Percentiles rank a stretch among this genome's conserved stretches.
These are phyloP conservation scores for Sanghuangporus baumii DNA, from an alignment of 1,284 basidiomycete species.

Conservation along the genomic window DNA sequence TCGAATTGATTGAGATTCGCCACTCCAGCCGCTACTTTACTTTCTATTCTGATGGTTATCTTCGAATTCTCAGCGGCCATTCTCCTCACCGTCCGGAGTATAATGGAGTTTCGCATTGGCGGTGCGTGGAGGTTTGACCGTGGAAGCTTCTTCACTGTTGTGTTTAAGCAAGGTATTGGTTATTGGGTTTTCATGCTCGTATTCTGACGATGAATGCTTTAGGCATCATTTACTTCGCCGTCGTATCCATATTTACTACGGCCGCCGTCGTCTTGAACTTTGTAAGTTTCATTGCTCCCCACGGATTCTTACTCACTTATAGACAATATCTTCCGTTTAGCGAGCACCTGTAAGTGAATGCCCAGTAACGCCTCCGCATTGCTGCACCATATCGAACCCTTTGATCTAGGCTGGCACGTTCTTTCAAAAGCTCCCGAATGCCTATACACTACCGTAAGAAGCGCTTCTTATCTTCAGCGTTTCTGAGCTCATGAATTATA, in stretches of 20 bases:
- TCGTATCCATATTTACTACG: background rate
- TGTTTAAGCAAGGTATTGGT: constrained; percentile 29
- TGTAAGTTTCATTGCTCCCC: background rate
- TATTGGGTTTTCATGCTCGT: background rate
- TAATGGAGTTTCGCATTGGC: constrained; percentile 23
- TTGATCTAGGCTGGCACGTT: background rate
- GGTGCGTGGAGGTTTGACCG: constrained; percentile 21
- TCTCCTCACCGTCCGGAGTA: constrained; percentile 26
- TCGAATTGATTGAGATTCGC: background rate
- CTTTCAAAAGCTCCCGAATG: constrained; percentile 2
- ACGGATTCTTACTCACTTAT: background rate
- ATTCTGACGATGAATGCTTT: background rate
- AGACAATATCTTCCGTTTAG: background rate
- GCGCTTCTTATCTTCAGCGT: background rate
- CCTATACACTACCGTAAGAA: background rate
- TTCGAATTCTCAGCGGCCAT: constrained; percentile 27
- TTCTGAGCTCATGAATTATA: background rate
- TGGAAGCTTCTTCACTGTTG: constrained; percentile 25
- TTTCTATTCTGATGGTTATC: constrained; percentile 27
- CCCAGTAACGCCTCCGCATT: background rate
- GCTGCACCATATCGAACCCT: background rate
- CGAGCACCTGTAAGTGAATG: background rate
- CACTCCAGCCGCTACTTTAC: constrained; percentile 25
- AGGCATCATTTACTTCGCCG: background rate
- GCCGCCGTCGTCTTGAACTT: background rate